These are phyloP conservation scores for Ascodesmis nigricans DNA, from an alignment of 495 filamentous ascomycete genomes.

Conservation along the genomic window DNA sequence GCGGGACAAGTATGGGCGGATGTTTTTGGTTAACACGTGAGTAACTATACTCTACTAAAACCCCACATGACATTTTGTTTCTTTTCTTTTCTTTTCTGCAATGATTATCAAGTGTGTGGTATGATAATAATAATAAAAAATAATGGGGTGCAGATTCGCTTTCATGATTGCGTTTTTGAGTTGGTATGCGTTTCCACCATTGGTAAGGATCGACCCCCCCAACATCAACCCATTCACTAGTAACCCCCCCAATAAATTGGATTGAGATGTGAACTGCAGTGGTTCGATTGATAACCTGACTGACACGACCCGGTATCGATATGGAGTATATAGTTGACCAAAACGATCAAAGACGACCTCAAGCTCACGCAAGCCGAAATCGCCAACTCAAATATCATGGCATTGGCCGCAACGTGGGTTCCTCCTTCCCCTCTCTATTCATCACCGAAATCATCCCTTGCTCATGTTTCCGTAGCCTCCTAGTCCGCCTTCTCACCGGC, in stretches of 20 bases:
- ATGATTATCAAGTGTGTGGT: too few species aligned
- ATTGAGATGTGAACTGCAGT: too few species aligned
- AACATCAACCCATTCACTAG: background rate
- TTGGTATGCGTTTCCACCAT: conserved; percentile 69
- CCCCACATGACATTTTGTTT: too few species aligned
- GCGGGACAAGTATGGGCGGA: conserved; percentile 58
- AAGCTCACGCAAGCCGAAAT: conserved; percentile 47
- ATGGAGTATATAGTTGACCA: too few species aligned
- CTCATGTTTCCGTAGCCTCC: conserved; percentile 31
- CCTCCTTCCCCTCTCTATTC: conserved; percentile 1
- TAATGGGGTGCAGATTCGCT: conserved; percentile 80
- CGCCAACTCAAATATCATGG: conserved; percentile 81
- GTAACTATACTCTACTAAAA: too few species aligned
- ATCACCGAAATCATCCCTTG: too few species aligned
- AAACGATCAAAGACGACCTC: conserved; percentile 59
- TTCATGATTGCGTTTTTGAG: conserved; percentile 94
- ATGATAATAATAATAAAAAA: too few species aligned
- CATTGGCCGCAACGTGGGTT: conserved; percentile 64
- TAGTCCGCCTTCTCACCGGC: conserved; percentile 64
- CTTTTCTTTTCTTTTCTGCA: too few species aligned
- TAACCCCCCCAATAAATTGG: background rate
- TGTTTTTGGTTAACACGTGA: conserved; percentile 91
- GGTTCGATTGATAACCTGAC: too few species aligned
- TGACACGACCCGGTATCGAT: too few species aligned
- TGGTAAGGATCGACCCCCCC: conserved; percentile 32